Evolutionary conservation across 441 rosid genomes (phyloP).

Genomic region (Heliophila coronopifolia): DNA sequence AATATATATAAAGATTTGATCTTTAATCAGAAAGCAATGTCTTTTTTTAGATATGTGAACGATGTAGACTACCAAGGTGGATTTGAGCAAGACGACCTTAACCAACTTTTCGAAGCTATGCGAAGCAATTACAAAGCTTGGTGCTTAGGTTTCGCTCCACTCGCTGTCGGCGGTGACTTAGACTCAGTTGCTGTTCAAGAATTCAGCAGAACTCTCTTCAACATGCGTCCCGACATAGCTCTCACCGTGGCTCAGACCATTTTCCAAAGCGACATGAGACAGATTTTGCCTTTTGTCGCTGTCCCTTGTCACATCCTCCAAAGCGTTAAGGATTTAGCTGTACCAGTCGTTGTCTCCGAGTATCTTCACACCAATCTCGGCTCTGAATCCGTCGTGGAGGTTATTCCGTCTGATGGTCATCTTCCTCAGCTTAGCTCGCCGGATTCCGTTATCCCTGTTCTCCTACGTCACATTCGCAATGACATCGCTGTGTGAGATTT

Average conservation of each 20-base stretch:
- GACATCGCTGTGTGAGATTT: constrained; percentile 33
- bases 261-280: constrained; percentile 73
- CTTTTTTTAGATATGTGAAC: constrained; percentile 39
- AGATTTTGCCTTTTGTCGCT: constrained; percentile 39
- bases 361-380: constrained; percentile 63
- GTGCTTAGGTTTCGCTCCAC: constrained; percentile 82
- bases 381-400: constrained; percentile 66
- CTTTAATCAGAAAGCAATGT: background rate
- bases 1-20: no score
- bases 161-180: constrained; percentile 82
- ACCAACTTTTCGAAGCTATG: constrained; percentile 78
- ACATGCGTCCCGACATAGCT: constrained; percentile 93
- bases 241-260: constrained; percentile 61
- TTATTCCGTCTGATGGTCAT: constrained; percentile 78
- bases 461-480: constrained; percentile 64
- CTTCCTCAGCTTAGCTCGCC: constrained; percentile 93
- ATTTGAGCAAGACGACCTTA: constrained; percentile 69
- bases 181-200: constrained; percentile 84
- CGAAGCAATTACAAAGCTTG: constrained; percentile 70
- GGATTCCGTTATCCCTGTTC: constrained; percentile 60
- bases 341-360: constrained; percentile 70
- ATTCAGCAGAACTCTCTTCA: constrained; percentile 85
- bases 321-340: constrained; percentile 78
- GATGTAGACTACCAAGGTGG: constrained; percentile 84
- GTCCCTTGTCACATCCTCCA: constrained; percentile 87